Conservation (phyloP, 169 alveolate species). For the Eimeria praecox region DNA sequence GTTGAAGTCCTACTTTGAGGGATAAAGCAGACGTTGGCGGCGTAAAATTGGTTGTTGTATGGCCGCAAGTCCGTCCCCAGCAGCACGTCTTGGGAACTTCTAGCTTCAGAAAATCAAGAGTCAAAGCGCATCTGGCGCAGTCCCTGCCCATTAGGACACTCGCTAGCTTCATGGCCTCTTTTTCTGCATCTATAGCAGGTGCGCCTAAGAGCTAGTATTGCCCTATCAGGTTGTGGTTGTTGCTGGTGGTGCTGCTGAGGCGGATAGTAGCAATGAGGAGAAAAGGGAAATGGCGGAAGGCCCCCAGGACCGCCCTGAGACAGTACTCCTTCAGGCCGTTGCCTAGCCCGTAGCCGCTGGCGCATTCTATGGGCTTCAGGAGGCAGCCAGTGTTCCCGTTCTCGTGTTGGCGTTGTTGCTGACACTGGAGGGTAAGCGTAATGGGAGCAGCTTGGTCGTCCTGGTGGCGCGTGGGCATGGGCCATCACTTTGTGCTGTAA, state of each 20-base stretch:
- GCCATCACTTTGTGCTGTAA: constrained; percentile 12
- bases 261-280: constrained; percentile 54
- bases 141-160: constrained; percentile 60
- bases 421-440: constrained; percentile 4
- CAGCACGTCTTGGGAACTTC: neutral
- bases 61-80: neutral
- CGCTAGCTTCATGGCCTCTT: constrained; percentile 73
- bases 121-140: constrained; percentile 37
- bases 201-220: constrained; percentile 62
- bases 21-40: neutral
- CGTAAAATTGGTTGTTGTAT: neutral
- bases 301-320: constrained; percentile 38
- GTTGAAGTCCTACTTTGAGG: neutral
- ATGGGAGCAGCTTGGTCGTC: constrained; percentile 36
- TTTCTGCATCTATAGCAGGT: constrained; percentile 60
- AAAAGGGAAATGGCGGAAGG: constrained; percentile 36
- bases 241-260: constrained; percentile 49
- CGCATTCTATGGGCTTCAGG: constrained; percentile 57
- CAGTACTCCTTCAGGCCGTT: constrained; percentile 28
- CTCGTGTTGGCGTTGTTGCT: constrained; percentile 21
- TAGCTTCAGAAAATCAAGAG: neutral
- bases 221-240: constrained; percentile 53
- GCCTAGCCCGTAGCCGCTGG: constrained; percentile 61
- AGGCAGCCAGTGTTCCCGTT: constrained; percentile 48
- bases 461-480: constrained; percentile 35